phyloP scores from a whole-genome alignment of 208 protist species.

The Trypanosoma platydactyli region DNA sequence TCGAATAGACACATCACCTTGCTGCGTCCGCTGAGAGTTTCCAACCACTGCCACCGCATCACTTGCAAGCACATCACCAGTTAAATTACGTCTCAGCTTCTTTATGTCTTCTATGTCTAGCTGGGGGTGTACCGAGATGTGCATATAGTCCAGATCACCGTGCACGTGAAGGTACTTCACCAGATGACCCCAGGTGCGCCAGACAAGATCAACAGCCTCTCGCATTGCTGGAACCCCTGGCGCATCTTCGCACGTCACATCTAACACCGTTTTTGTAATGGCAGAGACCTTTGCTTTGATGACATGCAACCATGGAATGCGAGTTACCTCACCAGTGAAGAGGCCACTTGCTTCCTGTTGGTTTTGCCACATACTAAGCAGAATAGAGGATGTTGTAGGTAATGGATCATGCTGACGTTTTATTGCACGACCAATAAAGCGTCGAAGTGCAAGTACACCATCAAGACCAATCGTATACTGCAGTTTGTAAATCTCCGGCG shows the following conservation, averaged over 20 bases:
- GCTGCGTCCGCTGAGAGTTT: conserved; percentile 2
- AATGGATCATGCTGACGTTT: conserved; percentile 75
- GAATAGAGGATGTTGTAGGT: conserved; percentile 56
- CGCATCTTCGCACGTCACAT: conserved; percentile 29
- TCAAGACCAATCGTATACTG: conserved; percentile 51
- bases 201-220: conserved; percentile 65
- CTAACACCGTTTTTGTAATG: conserved; percentile 50
- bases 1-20: conserved; percentile 2
- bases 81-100: conserved; percentile 1
- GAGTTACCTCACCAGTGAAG: conserved; percentile 30
- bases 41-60: conserved; percentile 6
- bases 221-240: conserved; percentile 37
- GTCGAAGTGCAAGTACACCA: conserved; percentile 61
- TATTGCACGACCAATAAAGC: conserved; percentile 76
- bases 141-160: conserved; percentile 80
- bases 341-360: conserved; percentile 31
- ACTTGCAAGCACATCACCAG: neutral
- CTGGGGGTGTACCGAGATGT: conserved; percentile 64
- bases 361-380: conserved; percentile 42
- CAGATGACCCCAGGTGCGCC: conserved; percentile 82
- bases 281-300: conserved; percentile 47
- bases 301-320: conserved; percentile 62
- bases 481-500: conserved; percentile 72
- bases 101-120: conserved; percentile 52
- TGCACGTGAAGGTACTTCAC: conserved; percentile 86